Evolutionary conservation across 768 basidiomycete species (phyloP), one percentile per base, ranked within the genome.

Genomic region (Leccinum boreale): DNA sequence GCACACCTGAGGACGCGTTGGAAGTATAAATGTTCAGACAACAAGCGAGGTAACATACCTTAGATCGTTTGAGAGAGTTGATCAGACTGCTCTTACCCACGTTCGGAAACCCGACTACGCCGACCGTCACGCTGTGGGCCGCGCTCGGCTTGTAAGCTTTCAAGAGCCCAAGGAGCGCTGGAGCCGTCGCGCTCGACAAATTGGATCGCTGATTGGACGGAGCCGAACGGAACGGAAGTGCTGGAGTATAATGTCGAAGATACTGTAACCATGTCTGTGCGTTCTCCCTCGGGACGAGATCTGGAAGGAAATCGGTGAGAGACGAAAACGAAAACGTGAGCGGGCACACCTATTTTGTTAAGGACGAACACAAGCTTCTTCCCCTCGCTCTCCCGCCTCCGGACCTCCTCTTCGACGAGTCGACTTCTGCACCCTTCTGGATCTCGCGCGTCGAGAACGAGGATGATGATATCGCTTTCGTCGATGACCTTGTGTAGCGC

Each of bases 51-150:
- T 10, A 23, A 49, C 12, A 23, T 19, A 87, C 89, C 75, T 91
- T 94, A 59, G 85, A 83, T 36, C 93, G 77, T 73, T 94, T 94
- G 52, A 99, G 75, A 46, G 92, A 89, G 71, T 98, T 98, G 72
- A 99, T 94, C 57, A 98, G 69, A 66, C 87, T 90, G 56, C 92
- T 95, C 76, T 98, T 98, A 14, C 96, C 96, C 48, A 98, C 96
- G 72, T 98, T 98, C 1, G 96, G 96, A 73, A 94, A 96, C 2
- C 96, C 96, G 4, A 98, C 91, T 17, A 98, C 91, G 15, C 94
- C 94, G 51, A 96, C 82, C 0, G 92, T 94, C 52, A 92, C 78
- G 61, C 84, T 89, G 31, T 86, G 84, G 1, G 84, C 77, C 1
- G 73, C 64, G 31, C 78, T 84, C 1, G 86, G 87, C 61, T 86